Percentiles rank a stretch among this genome's conserved stretches.
Conservation (phyloP, 2,329 filamentous ascomycete genomes). For the Aspergillus quadrilineatus region DNA sequence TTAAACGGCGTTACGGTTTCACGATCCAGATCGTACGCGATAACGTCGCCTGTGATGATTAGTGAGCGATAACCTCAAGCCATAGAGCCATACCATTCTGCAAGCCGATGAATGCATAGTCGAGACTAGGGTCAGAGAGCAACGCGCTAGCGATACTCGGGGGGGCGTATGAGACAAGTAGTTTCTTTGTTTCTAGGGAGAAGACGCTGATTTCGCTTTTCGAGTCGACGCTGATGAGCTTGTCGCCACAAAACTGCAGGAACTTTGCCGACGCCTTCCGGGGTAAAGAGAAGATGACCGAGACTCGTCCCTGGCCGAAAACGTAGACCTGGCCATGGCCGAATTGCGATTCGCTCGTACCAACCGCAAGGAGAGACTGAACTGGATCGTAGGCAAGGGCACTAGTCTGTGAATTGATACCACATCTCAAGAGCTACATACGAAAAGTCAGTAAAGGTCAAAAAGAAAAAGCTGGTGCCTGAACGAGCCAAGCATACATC, state of each 20-base stretch:
- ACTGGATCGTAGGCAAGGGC: constrained; percentile 88
- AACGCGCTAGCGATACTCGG: constrained; percentile 73
- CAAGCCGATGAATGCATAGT: constrained; percentile 86
- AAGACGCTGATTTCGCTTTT: constrained; percentile 84
- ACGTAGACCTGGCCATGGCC: constrained; percentile 86
- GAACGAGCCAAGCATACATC: constrained; percentile 56
- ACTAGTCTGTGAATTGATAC: constrained; percentile 74
- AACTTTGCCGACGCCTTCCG: constrained; percentile 72
- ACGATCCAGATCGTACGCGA: constrained; percentile 91
- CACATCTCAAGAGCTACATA: constrained; percentile 65
- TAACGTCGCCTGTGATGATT: constrained; percentile 62
- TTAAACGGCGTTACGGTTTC: constrained; percentile 73
- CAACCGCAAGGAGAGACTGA: constrained; percentile 88
- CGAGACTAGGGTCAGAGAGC: constrained; percentile 82
- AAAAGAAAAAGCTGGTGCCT: constrained; percentile 25
- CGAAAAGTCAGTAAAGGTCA: constrained; percentile 1
- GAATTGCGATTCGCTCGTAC: constrained; percentile 82
- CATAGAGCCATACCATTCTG: constrained; percentile 56
- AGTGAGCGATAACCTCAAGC: not conserved
- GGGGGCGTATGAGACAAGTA: constrained; percentile 69
- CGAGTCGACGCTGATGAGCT: constrained; percentile 78
- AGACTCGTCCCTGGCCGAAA: constrained; percentile 77
- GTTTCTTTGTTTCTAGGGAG: constrained; percentile 69
- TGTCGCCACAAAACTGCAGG: constrained; percentile 82
- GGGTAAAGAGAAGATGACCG: constrained; percentile 69